phyloP scores from a whole-genome alignment of 2,329 filamentous ascomycete species.

The Epichloe sylvatica region DNA sequence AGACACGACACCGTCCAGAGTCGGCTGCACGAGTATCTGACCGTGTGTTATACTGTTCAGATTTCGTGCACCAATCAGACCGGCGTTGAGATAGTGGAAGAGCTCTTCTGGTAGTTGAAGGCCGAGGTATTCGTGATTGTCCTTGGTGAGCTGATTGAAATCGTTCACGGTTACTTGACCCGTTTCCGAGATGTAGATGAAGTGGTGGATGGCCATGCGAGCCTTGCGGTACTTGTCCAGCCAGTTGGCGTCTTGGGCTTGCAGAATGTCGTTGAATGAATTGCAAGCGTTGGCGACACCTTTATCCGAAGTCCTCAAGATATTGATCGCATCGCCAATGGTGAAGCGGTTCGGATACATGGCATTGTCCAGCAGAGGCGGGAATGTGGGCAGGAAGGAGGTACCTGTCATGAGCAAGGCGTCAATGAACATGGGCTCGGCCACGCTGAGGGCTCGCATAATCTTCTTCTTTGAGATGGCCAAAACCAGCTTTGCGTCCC shows the following conservation, averaged over 20 bases:
- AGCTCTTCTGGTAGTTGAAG: conserved; percentile 79
- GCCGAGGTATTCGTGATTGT: conserved; percentile 84
- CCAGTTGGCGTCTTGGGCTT: conserved; percentile 59
- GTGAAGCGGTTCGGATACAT: conserved; percentile 44
- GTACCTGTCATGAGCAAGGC: conserved; percentile 72
- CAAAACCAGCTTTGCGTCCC: conserved; percentile 50
- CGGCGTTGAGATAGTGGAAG: conserved; percentile 77
- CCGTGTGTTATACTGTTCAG: conserved; percentile 72
- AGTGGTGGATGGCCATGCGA: conserved; percentile 73
- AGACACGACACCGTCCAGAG: conserved; percentile 68
- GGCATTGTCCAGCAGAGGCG: conserved; percentile 51
- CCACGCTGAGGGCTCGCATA: conserved; percentile 51
- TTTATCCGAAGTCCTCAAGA: conserved; percentile 56
- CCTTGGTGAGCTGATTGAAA: conserved; percentile 57
- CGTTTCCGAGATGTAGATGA: conserved; percentile 63
- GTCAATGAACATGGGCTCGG: conserved; percentile 66
- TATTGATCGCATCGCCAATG: conserved; percentile 63
- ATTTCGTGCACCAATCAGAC: conserved; percentile 64
- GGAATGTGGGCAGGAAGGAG: conserved; percentile 65
- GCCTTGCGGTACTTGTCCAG: conserved; percentile 77
- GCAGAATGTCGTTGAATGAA: conserved; percentile 66
- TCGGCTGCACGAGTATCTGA: conserved; percentile 66
- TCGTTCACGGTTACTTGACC: conserved; percentile 67
- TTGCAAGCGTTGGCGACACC: conserved; percentile 60
- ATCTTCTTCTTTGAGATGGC: conserved; percentile 56